Evolutionary conservation across 768 basidiomycete genomes (phyloP).

Genomic region (Wakefieldia striispora): DNA sequence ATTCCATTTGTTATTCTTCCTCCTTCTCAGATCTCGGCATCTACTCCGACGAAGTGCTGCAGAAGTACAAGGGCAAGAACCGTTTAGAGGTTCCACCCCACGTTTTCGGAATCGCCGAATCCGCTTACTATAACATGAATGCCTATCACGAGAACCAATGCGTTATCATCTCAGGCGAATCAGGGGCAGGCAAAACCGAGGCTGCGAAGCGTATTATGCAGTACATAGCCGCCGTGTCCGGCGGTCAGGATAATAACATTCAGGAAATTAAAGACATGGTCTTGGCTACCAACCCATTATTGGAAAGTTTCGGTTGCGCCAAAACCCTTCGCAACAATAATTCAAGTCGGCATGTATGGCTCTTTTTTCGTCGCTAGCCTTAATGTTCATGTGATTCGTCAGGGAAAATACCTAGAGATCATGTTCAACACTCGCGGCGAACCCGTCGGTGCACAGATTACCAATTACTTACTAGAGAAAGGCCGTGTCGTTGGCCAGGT

Average conservation of each 20-base stretch:
- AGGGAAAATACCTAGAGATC: conserved; percentile 99
- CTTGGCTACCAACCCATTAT: conserved; percentile 91
- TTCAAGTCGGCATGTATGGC: conserved; percentile 91
- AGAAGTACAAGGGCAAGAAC: conserved; percentile 93
- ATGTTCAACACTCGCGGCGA: conserved; percentile 95
- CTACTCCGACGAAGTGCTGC: conserved; percentile 87
- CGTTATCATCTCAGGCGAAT: conserved; percentile 99
- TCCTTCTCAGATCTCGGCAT: conserved; percentile 81
- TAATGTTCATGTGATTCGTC: conserved; percentile 14
- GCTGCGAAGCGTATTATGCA: conserved; percentile 99
- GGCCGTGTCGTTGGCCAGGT: conserved; percentile 96
- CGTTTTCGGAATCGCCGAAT: conserved; percentile 96
- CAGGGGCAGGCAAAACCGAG: conserved; percentile 98
- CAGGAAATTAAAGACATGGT: conserved; percentile 99
- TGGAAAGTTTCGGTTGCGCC: conserved; percentile 98
- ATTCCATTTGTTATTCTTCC: conserved; percentile 5
- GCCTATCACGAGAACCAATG: conserved; percentile 99
- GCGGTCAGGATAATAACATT: conserved; percentile 84
- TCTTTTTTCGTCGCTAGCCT: background rate
- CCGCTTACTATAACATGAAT: conserved; percentile 98
- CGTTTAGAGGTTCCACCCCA: conserved; percentile 97
- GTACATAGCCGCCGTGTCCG: conserved; percentile 96
- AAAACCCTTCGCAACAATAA: conserved; percentile 99
- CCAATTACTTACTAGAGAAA: conserved; percentile 97
- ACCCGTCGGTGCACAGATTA: conserved; percentile 96